Evolutionary conservation across 2,329 filamentous ascomycete species (phyloP), one percentile per base, ranked within the genome.

Genomic region (Phaeophleospora eucalypticola): DNA sequence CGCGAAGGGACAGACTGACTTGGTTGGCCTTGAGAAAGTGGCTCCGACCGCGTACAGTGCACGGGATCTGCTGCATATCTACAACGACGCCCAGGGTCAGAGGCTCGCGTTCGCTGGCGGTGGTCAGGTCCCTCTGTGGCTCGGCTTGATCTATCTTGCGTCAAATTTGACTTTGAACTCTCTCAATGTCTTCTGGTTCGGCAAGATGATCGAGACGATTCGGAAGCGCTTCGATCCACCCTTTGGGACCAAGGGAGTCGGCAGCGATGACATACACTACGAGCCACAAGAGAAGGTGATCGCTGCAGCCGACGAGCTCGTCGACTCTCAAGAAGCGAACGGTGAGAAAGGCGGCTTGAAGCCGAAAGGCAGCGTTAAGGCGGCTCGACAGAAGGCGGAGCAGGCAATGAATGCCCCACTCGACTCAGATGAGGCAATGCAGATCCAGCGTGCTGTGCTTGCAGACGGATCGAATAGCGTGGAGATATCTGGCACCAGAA

Each of bases 171-270:
- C 79, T 0, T 76, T 94, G 19, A 91, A 89, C 62, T 75, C 78
- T 10, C 71, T 94, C 43, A 94, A 94, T 69, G 82, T 87, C 61
- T 87, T 84, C 69, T 94, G 88, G 88, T 93, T 91, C 65, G 75
- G 81, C 61, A 89, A 88, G 77, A 94, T 94, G 88, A 82, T 94
- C 52, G 76, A 81, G 49, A 86, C 87, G 7, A 81, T 93, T 10
- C 76, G 82, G 49, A 89, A 87, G 72, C 77, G 87, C 19, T 93
- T 93, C 62, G 77, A 81, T 50, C 73, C 74, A 68, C 84, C 73
- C 4, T 34, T 49, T 8, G 73, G 73, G 34, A 76, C 73, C 10
- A 68, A 66, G 53, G 61, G 62, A 16, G 43, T 57, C 3, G 61
- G 54, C 4, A 47, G 58, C 21, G 56, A 60, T n/a, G 48, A 46